These are phyloP conservation scores for Leccinum longicurvipes DNA, from an alignment of 768 basidiomycete species.

Conservation along the genomic window DNA sequence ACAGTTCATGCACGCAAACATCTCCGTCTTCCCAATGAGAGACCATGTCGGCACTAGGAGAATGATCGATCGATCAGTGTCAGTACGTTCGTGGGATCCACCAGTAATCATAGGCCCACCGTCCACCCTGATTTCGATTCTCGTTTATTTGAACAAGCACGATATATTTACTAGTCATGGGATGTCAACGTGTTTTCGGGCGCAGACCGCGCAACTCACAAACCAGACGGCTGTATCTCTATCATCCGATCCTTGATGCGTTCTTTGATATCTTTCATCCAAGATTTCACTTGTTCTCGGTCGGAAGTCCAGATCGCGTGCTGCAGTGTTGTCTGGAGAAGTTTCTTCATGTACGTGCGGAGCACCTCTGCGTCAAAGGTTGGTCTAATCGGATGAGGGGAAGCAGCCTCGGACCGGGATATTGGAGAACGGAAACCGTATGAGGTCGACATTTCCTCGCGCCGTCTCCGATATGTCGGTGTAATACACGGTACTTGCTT, in stretches of 20 bases:
- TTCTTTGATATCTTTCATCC: conserved; percentile 84
- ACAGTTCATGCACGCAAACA: conserved; percentile 73
- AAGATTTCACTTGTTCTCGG: conserved; percentile 62
- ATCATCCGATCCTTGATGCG: conserved; percentile 84
- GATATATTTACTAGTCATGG: conserved; percentile 68
- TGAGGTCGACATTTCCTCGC: conserved; percentile 23
- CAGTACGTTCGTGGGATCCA: conserved; percentile 5
- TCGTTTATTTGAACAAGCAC: conserved; percentile 83
- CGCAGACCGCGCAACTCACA: conserved; percentile 49
- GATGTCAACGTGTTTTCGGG: conserved; percentile 14
- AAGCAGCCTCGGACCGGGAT: conserved; percentile 59
- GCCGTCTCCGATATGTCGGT: too few species aligned
- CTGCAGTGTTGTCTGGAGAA: conserved; percentile 67
- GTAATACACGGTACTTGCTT: conserved; percentile 3
- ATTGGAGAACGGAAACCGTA: conserved; percentile 56
- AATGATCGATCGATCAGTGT: background rate
- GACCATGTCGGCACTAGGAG: conserved; percentile 66
- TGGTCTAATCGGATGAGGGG: conserved; percentile 42
- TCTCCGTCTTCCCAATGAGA: conserved; percentile 91
- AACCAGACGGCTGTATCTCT: conserved; percentile 76
- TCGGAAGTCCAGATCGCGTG: conserved; percentile 66
- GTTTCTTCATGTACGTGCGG: conserved; percentile 78
- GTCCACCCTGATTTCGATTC: conserved; percentile 81
- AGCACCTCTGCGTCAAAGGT: conserved; percentile 71
- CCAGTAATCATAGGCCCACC: conserved; percentile 43